Evolutionary conservation across 495 filamentous ascomycete genomes (phyloP).

Genomic region (Neurospora sp.): DNA sequence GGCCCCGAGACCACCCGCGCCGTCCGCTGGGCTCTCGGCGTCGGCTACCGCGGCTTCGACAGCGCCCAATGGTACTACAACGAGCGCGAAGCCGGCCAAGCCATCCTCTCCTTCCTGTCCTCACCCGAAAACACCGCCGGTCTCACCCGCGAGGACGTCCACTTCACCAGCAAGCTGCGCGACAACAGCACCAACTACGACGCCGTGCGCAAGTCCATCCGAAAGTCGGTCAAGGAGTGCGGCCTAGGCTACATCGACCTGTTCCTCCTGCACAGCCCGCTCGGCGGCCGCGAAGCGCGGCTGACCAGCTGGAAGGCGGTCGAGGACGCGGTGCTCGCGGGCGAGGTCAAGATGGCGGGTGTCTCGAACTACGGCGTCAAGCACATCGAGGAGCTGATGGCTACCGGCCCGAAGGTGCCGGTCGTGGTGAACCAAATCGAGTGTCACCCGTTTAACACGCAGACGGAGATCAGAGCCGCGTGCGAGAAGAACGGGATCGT

Average conservation of each 20-base stretch:
- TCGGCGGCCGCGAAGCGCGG: constrained; percentile 49
- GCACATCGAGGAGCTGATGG: constrained; percentile 56
- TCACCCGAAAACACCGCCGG: constrained; percentile 25
- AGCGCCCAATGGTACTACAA: constrained; percentile 57
- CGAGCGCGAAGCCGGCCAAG: constrained; percentile 47
- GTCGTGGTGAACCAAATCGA: constrained; percentile 60
- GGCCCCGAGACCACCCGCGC: constrained; percentile 37
- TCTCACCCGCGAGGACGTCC: constrained; percentile 48
- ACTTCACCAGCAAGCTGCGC: constrained; percentile 58
- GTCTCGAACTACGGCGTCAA: constrained; percentile 60
- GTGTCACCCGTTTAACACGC: constrained; percentile 60
- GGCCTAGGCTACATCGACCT: constrained; percentile 61
- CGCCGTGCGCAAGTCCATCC: constrained; percentile 44
- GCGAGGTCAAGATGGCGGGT: constrained; percentile 49
- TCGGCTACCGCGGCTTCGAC: constrained; percentile 43
- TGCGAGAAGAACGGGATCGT: constrained; percentile 47
- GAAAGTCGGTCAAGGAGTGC: constrained; percentile 40
- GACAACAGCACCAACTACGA: constrained; percentile 47
- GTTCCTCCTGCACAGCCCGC: constrained; percentile 57
- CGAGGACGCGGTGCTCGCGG: constrained; percentile 52
- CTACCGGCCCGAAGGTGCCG: constrained; percentile 30
- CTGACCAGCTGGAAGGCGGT: constrained; percentile 55
- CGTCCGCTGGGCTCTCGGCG: constrained; percentile 41
- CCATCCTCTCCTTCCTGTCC: constrained; percentile 43
- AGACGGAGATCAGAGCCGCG: constrained; percentile 43